Percentiles rank a stretch among this genome's conserved stretches.
These are phyloP conservation scores for Xerophyta viscosa DNA, from an alignment of 106 monocot genomes.

Conservation along the genomic window DNA sequence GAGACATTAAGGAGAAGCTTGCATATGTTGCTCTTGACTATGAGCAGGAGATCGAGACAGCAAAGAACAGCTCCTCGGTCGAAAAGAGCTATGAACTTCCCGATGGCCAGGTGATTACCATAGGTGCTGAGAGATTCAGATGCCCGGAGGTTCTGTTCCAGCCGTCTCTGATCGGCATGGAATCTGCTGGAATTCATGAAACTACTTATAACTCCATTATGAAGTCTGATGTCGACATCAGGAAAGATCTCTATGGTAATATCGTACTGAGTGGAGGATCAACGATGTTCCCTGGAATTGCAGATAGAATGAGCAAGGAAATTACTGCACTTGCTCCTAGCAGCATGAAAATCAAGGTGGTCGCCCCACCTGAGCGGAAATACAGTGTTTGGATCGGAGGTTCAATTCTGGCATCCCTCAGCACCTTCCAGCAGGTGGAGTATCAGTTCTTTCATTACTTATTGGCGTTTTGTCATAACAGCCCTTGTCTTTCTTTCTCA, in stretches of 20 bases:
- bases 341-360: conserved; percentile 23
- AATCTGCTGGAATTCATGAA: conserved; percentile 28
- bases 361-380: conserved; percentile 15
- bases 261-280: conserved; percentile 25
- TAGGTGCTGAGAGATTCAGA: conserved; percentile 25
- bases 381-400: conserved; percentile 24
- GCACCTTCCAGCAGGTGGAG: conserved; percentile 16
- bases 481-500: too few species aligned
- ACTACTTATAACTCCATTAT: conserved; percentile 20
- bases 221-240: conserved; percentile 22
- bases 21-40: conserved; percentile 28
- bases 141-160: conserved; percentile 23
- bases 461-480: too few species aligned
- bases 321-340: conserved; percentile 21
- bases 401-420: conserved; percentile 17
- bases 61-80: conserved; percentile 23
- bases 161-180: conserved; percentile 26
- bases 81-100: conserved; percentile 22
- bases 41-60: conserved; percentile 23
- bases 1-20: conserved; percentile 22
- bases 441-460: neutral
- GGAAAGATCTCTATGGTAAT: conserved; percentile 22
- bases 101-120: conserved; percentile 21
- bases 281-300: conserved; percentile 25
- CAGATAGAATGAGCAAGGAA: conserved; percentile 22